Evolutionary conservation across 1,139 yeast species (phyloP).

Genomic region (Lodderomyces beijingensis): DNA sequence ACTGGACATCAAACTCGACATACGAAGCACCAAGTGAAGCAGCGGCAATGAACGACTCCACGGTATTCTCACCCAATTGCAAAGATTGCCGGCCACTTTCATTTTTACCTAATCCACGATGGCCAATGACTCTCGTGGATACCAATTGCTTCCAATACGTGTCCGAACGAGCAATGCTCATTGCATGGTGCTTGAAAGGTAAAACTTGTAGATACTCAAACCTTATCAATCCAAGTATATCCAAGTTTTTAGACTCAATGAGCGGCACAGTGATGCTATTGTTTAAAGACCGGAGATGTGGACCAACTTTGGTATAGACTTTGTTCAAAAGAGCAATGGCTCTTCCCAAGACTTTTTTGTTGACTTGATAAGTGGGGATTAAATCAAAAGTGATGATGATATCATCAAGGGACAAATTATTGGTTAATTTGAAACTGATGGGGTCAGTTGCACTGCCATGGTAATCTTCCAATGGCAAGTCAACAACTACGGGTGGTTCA

Average conservation of each 20-base stretch:
- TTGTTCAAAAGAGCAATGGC: constrained; percentile 74
- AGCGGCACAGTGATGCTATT: constrained; percentile 73
- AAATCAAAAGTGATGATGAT: constrained; percentile 76
- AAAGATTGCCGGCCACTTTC: constrained; percentile 64
- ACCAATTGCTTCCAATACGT: constrained; percentile 92
- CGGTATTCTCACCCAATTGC: constrained; percentile 94
- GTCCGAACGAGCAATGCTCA: constrained; percentile 66
- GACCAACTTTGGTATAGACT: constrained; percentile 67
- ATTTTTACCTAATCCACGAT: constrained; percentile 93
- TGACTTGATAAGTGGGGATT: constrained; percentile 78
- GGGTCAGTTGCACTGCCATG: constrained; percentile 80
- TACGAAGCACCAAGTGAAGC: constrained; percentile 90
- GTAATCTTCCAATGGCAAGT: constrained; percentile 80
- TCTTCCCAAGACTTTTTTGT: constrained; percentile 64
- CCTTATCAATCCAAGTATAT: constrained; percentile 69
- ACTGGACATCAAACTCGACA: constrained; percentile 95
- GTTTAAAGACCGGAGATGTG: constrained; percentile 62
- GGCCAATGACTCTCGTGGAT: constrained; percentile 91
- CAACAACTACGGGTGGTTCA: constrained; percentile 68
- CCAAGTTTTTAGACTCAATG: constrained; percentile 65
- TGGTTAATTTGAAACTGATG: constrained; percentile 62
- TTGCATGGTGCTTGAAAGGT: constrained; percentile 69
- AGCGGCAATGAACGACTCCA: constrained; percentile 93
- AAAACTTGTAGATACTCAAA: constrained; percentile 73
- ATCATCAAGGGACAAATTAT: constrained; percentile 46